Evolutionary conservation across 352 stramenopile genomes (phyloP), one percentile per base, ranked within the genome.

Genomic region (Pythium coloratum): DNA sequence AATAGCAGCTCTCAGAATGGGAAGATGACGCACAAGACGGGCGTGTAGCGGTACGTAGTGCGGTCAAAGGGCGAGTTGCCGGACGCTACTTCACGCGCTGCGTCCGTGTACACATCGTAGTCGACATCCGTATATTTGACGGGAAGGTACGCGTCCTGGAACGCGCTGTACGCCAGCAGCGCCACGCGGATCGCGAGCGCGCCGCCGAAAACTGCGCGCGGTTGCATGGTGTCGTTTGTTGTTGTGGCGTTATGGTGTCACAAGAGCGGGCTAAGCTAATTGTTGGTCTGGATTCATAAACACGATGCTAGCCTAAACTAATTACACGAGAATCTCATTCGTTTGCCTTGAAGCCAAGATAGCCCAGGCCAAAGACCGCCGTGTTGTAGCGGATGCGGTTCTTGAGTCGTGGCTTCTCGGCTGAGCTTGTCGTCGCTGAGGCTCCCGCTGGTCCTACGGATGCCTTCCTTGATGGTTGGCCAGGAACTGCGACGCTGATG

Each of bases 101-200:
- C 97, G 80, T 99, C 98, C 28, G 90, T 97, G 81, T 99, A 99
- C 24, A 99, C 97, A 51, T 98, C 84, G 78, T 99, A 99, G 81
- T 99, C 98, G 42, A 99, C 93, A 66, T 99, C 98, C 16, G 98
- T 99, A 76, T 99, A 99, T 65, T 97, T 97, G 61, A 96, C 87
- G 32, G 69, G 55, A 75, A 96, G 82, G 54, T 84, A 81, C 0
- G 68, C 68, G 63, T 96, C 89, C 69, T 96, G 89, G 51, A 91
- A 70, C 14, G 82, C 73, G 33, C 87, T 87, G 64, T 91, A 95
- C n/a, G 80, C 55, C 33, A 95, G 70, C 30, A 94, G 72, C 63
- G 65, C 76, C 24, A 95, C 61, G 3, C 88, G 88, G 64, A 91
- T 28, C 61, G 72, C 57, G 53, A 91, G 73, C 63, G 85, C 85